Percentiles rank a stretch among this genome's conserved stretches.
phyloP scores from a whole-genome alignment of 768 basidiomycete genomes.

The Mycena albidolilacea region DNA sequence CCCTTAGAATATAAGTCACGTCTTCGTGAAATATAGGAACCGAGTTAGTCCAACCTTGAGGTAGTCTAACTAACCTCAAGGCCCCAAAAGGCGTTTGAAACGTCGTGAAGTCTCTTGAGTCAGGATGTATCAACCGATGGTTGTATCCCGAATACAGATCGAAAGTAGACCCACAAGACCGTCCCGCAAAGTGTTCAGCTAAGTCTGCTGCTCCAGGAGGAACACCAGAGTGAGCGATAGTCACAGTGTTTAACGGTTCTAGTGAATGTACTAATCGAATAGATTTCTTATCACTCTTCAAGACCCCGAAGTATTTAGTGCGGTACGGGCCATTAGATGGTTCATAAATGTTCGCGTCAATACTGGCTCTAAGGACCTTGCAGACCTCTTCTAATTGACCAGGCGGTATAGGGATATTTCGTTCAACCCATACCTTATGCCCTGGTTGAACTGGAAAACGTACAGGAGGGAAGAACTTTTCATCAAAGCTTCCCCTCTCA shows the following conservation, averaged over 20 bases:
- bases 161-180: not conserved
- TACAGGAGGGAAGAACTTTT: not conserved
- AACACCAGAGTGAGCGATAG: not conserved
- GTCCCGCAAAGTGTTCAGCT: not conserved
- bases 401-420: not conserved
- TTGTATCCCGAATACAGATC: not conserved
- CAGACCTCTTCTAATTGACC: not conserved
- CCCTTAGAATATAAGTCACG: not conserved
- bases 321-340: not conserved
- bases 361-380: not conserved
- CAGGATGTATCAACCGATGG: not conserved
- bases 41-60: not conserved
- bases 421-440: not conserved
- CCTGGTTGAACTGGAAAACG: not conserved
- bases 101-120: not conserved
- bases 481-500: not conserved
- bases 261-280: not conserved
- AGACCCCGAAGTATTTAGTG: not conserved
- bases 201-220: not conserved
- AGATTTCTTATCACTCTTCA: not conserved
- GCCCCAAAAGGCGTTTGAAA: not conserved
- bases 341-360: not conserved
- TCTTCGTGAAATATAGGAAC: not conserved
- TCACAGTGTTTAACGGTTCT: not conserved
- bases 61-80: not conserved